phyloP scores from a whole-genome alignment of 2,329 filamentous ascomycete species.

The Apiospora malaysiana region DNA sequence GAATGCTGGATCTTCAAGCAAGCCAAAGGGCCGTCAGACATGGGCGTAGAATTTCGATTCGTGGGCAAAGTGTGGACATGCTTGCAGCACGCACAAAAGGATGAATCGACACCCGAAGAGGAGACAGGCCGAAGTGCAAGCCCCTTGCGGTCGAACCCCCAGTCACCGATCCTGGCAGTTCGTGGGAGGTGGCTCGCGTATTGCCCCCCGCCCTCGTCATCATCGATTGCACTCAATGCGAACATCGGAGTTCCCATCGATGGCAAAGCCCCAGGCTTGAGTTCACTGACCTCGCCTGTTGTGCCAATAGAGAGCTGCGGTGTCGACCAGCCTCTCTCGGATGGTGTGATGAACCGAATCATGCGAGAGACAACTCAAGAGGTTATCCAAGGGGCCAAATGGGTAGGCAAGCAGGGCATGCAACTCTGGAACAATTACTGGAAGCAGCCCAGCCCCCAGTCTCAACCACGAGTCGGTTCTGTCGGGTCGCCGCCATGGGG shows the following conservation, averaged over 20 bases:
- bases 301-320: conserved; percentile 70
- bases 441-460: conserved; percentile 61
- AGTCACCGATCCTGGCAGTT: conserved; percentile 71
- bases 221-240: conserved; percentile 72
- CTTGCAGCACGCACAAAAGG: conserved; percentile 66
- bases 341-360: conserved; percentile 76
- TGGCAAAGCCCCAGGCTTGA: conserved; percentile 61
- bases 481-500: conserved; percentile 55
- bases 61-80: conserved; percentile 93
- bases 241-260: conserved; percentile 62
- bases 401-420: conserved; percentile 77
- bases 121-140: conserved; percentile 47
- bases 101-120: conserved; percentile 53
- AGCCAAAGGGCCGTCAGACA: conserved; percentile 48
- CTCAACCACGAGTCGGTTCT: conserved; percentile 51
- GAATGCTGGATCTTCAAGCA: conserved; percentile 82
- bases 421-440: conserved; percentile 84
- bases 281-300: conserved; percentile 70
- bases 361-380: conserved; percentile 82
- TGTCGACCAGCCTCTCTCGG: conserved; percentile 74
- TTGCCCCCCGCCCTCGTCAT: conserved; percentile 74
- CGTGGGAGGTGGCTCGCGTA: conserved; percentile 79
- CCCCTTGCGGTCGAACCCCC: conserved; percentile 50
- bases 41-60: conserved; percentile 61
- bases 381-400: conserved; percentile 74